Evolutionary conservation across 257 asterid genomes (phyloP).

Genomic region (Gentiana dahurica): DNA sequence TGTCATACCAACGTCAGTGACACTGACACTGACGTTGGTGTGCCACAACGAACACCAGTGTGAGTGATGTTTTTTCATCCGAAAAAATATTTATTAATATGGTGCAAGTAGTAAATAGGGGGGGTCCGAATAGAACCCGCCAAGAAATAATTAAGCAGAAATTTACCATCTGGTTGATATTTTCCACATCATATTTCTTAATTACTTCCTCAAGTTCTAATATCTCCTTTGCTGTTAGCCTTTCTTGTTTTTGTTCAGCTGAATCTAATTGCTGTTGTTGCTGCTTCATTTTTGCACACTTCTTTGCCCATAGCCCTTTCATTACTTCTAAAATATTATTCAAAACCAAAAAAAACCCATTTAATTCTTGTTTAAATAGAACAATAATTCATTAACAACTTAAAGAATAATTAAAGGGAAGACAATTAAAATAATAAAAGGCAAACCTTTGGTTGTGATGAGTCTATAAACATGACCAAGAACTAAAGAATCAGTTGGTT

Average conservation of each 20-base stretch:
- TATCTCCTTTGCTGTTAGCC: constrained; percentile 23
- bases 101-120: too few species aligned
- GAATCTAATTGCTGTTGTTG: constrained; percentile 14
- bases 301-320: constrained; percentile 79
- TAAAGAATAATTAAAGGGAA: background rate
- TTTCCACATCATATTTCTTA: constrained; percentile 27
- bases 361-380: too few species aligned
- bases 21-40: too few species aligned
- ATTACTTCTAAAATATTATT: constrained; percentile 27
- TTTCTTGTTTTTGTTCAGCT: constrained; percentile 20
- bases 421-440: background rate
- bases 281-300: constrained; percentile 55
- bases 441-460: constrained; percentile 62
- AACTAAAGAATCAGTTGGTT: constrained; percentile 60
- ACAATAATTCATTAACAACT: background rate
- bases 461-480: constrained; percentile 89
- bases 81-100: too few species aligned
- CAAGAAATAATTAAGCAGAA: background rate
- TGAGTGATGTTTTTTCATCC: too few species aligned
- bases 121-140: too few species aligned
- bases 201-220: constrained; percentile 33
- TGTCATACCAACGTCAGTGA: too few species aligned
- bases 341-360: background rate
- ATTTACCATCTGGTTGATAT: constrained; percentile 16
- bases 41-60: too few species aligned